A percentile compares a stretch with the other conserved stretches of the same genome.
Evolutionary conservation across 495 filamentous ascomycete genomes (phyloP).

Genomic region (Neurospora cerealis): DNA sequence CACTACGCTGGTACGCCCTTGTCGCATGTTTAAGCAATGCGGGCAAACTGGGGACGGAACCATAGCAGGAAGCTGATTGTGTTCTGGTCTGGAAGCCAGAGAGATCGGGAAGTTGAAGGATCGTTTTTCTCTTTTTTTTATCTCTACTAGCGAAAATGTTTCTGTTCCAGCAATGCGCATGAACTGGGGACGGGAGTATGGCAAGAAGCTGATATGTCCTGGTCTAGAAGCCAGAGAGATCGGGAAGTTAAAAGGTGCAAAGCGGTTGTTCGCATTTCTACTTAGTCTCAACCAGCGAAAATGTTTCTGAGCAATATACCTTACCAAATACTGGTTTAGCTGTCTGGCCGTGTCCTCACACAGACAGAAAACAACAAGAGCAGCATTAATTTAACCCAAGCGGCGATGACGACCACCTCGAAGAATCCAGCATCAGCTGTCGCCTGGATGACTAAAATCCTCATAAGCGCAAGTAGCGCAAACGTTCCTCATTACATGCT

Average conservation of each 20-base stretch:
- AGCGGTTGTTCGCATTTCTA: neutral
- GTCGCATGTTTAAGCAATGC: neutral
- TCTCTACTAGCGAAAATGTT: neutral
- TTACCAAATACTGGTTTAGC: neutral
- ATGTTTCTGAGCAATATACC: neutral
- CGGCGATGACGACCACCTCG: neutral
- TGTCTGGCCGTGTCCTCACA: neutral
- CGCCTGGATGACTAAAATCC: neutral
- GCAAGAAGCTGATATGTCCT: neutral
- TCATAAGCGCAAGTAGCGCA: neutral
- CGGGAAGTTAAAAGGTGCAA: neutral
- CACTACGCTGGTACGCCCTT: neutral
- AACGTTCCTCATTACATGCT: neutral
- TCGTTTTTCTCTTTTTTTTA: neutral
- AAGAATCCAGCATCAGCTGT: neutral
- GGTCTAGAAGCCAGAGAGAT: neutral
- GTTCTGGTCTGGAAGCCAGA: neutral
- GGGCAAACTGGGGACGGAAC: neutral
- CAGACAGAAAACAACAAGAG: neutral
- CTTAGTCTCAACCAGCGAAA: neutral
- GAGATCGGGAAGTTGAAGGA: neutral
- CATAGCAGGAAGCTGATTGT: neutral
- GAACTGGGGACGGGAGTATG: neutral
- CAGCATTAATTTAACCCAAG: neutral
- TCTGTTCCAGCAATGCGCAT: neutral